These are phyloP conservation scores for Magnaporthiopsis poae DNA, from an alignment of 2,329 filamentous ascomycete species.

Conservation along the genomic window DNA sequence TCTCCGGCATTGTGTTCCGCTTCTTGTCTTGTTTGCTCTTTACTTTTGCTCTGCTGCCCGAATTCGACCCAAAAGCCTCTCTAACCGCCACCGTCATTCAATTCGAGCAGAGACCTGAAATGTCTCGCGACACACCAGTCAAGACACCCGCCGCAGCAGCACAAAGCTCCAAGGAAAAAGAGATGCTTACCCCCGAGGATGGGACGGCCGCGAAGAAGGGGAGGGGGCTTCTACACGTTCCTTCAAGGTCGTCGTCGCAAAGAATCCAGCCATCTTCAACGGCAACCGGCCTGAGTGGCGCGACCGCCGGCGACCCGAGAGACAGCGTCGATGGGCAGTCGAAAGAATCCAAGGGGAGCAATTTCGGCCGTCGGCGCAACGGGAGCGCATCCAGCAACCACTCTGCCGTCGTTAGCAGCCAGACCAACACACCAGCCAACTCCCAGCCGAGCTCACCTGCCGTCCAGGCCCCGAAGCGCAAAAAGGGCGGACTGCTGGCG, in stretches of 20 bases:
- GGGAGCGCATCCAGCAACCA: slow-evolving; percentile 59
- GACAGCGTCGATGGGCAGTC: slow-evolving; percentile 56
- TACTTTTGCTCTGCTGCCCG: not conserved
- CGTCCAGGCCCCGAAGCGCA: slow-evolving; percentile 41
- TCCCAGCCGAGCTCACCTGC: slow-evolving; percentile 44
- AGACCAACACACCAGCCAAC: slow-evolving; percentile 37
- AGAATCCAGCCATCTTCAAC: slow-evolving; percentile 50
- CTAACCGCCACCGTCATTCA: slow-evolving; percentile 4
- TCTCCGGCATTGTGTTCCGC: not conserved
- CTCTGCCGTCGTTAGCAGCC: slow-evolving; percentile 44
- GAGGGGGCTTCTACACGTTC: slow-evolving; percentile 45
- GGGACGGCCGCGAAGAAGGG: slow-evolving; percentile 37
- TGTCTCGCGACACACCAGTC: slow-evolving; percentile 26
- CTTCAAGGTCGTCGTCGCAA: slow-evolving; percentile 53
- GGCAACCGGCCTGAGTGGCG: slow-evolving; percentile 50
- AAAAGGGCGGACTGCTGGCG: slow-evolving; percentile 44
- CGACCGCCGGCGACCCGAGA: slow-evolving; percentile 47
- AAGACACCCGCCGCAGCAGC: slow-evolving; percentile 23
- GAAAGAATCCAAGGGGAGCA: slow-evolving; percentile 56
- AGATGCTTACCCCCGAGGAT: slow-evolving; percentile 31
- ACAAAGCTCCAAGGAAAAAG: slow-evolving; percentile 35
- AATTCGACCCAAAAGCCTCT: not conserved
- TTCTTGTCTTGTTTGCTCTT: not conserved
- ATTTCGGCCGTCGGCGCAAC: slow-evolving; percentile 53
- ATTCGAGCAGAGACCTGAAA: slow-evolving; percentile 9